Evolutionary conservation across 768 basidiomycete genomes (phyloP).

Genomic region (Leccinum broughii): DNA sequence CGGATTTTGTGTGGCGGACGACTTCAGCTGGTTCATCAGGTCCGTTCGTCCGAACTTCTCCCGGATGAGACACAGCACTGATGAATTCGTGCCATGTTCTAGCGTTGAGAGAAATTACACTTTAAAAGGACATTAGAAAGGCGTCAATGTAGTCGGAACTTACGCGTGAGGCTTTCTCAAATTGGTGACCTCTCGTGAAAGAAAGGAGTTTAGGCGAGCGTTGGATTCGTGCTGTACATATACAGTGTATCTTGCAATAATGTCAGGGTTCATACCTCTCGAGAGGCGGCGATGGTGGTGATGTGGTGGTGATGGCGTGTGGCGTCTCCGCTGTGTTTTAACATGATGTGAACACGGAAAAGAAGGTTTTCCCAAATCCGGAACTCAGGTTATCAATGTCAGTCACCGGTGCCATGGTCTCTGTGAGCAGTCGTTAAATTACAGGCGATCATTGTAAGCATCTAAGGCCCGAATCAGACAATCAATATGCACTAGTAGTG

Average conservation of each 20-base stretch:
- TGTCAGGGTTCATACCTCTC: neutral
- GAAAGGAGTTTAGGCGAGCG: neutral
- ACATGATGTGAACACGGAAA: too few species aligned
- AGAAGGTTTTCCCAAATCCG: too few species aligned
- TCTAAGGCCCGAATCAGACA: too few species aligned
- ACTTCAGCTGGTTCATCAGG: neutral
- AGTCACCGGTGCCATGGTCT: too few species aligned
- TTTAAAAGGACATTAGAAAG: neutral
- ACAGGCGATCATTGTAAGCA: too few species aligned
- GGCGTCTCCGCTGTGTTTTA: too few species aligned
- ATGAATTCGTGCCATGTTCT: neutral
- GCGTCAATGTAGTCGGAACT: neutral
- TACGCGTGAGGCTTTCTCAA: neutral
- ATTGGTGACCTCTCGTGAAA: neutral
- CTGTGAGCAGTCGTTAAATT: too few species aligned
- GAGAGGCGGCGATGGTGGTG: too few species aligned
- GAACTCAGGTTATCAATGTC: too few species aligned
- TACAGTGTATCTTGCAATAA: neutral
- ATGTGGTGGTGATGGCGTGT: too few species aligned
- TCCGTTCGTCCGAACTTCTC: neutral
- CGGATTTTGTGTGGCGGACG: neutral
- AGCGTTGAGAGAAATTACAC: neutral
- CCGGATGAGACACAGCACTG: neutral
- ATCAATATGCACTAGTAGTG: too few species aligned
- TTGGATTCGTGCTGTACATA: neutral